Percentiles rank a stretch among this genome's conserved stretches.
phyloP scores from a whole-genome alignment of 768 basidiomycete species.

The Phylloporus sp. region DNA sequence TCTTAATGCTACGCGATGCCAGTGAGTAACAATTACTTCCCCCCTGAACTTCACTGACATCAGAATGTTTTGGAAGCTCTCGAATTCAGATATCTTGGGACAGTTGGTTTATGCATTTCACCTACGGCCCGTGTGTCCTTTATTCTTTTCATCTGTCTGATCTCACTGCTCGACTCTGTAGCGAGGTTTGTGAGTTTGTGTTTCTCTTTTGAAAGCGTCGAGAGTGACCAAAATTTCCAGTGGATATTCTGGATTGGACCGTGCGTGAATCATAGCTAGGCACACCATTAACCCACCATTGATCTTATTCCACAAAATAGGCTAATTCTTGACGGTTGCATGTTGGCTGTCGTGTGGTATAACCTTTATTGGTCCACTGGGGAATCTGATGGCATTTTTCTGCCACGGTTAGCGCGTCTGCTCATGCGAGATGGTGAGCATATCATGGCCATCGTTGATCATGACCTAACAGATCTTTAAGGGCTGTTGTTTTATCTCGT shows the following conservation, averaged over 20 bases:
- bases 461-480: neutral
- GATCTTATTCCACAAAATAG: neutral
- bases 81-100: slow-evolving; percentile 1
- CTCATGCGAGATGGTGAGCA: slow-evolving; percentile 11
- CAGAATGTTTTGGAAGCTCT: neutral
- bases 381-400: neutral
- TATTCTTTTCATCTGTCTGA: neutral
- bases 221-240: too few relatives aligned
- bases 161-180: neutral
- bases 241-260: neutral
- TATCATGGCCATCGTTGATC: neutral
- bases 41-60: too few relatives aligned
- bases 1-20: neutral
- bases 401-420: neutral
- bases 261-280: neutral
- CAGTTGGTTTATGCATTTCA: slow-evolving; percentile 12
- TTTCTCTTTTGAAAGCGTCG: too few relatives aligned
- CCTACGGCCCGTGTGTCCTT: neutral
- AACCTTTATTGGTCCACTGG: neutral
- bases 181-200: slow-evolving; percentile 7
- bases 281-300: neutral
- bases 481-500: neutral
- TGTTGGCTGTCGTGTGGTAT: neutral
- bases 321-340: neutral
- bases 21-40: neutral